phyloP scores from a whole-genome alignment of 2,329 filamentous ascomycete genomes.

The Microdochium trichocladiopsis region DNA sequence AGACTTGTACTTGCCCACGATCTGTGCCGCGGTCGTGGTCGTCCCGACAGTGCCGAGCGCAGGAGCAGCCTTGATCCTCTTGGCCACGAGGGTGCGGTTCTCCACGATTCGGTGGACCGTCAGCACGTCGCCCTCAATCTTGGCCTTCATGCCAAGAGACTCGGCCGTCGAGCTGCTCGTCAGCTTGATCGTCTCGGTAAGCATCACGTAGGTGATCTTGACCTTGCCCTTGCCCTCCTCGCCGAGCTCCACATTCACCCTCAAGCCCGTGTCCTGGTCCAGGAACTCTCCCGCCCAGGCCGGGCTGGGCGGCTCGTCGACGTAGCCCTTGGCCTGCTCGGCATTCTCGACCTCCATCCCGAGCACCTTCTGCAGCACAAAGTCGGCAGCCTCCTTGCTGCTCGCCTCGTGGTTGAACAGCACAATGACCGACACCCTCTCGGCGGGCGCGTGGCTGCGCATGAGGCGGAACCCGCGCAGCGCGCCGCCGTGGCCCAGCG shows the following conservation, averaged over 20 bases:
- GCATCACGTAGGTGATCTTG: conserved; percentile 18
- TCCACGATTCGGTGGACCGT: conserved; percentile 17
- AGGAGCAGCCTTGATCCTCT: conserved; percentile 8
- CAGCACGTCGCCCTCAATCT: conserved; percentile 20
- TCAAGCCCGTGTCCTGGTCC: conserved; percentile 25
- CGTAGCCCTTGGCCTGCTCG: neutral
- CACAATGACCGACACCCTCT: conserved; percentile 28
- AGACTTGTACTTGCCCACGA: conserved; percentile 23
- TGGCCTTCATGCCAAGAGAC: conserved; percentile 14
- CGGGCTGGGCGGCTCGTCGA: conserved; percentile 3
- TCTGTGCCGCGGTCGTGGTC: conserved; percentile 3
- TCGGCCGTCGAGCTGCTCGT: conserved; percentile 11
- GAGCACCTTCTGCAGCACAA: conserved; percentile 22
- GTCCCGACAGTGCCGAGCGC: conserved; percentile 5
- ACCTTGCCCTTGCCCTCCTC: conserved; percentile 17
- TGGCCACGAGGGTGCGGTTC: conserved; percentile 16
- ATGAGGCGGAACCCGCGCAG: conserved; percentile 30
- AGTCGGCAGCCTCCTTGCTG: conserved; percentile 14
- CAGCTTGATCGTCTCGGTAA: conserved; percentile 14
- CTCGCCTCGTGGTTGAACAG: conserved; percentile 30
- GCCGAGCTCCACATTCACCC: conserved; percentile 14
- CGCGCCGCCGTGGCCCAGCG: conserved; percentile 30
- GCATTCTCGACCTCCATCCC: conserved; percentile 9
- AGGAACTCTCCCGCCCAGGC: conserved; percentile 28
- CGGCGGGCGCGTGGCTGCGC: conserved; percentile 23